Percentiles rank a stretch among this genome's conserved stretches.
phyloP scores from a whole-genome alignment of 805 yeast species.

The Candida xiaguanensis region DNA sequence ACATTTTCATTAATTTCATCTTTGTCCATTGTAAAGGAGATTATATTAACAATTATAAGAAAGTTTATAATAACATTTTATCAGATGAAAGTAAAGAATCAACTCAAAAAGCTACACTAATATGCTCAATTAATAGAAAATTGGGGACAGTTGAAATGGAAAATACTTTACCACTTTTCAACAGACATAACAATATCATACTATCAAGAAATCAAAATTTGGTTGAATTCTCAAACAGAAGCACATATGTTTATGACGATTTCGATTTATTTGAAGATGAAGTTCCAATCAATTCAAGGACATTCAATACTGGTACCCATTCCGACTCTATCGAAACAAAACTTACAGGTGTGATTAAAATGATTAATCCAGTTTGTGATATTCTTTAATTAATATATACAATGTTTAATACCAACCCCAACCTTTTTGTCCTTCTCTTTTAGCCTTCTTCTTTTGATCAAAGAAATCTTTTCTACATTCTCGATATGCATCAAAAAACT shows the following conservation, averaged over 20 bases:
- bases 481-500: conserved; percentile 86
- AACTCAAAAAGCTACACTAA: conserved; percentile 15
- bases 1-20: conserved; percentile 13
- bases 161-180: conserved; percentile 25
- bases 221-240: conserved; percentile 4
- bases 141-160: conserved; percentile 32
- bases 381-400: conserved; percentile 6
- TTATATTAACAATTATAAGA: conserved; percentile 7
- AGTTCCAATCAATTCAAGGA: conserved; percentile 6
- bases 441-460: conserved; percentile 34
- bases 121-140: conserved; percentile 36
- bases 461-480: conserved; percentile 73
- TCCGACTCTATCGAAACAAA: conserved; percentile 7
- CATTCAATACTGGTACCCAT: conserved; percentile 4
- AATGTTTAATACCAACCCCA: conserved; percentile 29
- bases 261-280: conserved; percentile 10
- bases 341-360: conserved; percentile 8
- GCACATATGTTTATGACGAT: conserved; percentile 10
- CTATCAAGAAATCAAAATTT: conserved; percentile 6
- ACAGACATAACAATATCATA: conserved; percentile 4
- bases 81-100: conserved; percentile 9
- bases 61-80: conserved; percentile 7
- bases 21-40: conserved; percentile 9
- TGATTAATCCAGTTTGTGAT: conserved; percentile 9
- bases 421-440: conserved; percentile 35